These are phyloP conservation scores for Annona squamosa DNA, from an alignment of 164 flowering plant genomes.

Conservation along the genomic window DNA sequence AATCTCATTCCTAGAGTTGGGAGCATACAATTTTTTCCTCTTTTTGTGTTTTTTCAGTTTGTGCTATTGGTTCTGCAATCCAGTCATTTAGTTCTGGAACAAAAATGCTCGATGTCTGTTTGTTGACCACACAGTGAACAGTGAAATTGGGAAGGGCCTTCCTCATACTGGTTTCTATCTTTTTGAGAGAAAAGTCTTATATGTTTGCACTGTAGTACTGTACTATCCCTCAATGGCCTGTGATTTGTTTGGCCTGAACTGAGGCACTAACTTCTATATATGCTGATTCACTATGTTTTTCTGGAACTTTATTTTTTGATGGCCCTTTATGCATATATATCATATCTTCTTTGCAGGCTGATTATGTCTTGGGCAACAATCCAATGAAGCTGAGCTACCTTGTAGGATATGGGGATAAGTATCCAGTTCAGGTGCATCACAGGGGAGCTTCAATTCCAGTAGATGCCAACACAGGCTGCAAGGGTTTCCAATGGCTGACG, in stretches of 20 bases:
- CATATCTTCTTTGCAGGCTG: conserved; percentile 40
- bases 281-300: no score
- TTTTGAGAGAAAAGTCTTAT: no score
- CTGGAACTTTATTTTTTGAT: background rate
- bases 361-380: conserved; percentile 83
- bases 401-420: conserved; percentile 81
- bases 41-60: background rate
- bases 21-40: background rate
- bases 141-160: no score
- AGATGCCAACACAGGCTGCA: conserved; percentile 52
- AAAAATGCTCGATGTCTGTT: no score
- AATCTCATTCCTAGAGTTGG: background rate
- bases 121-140: no score
- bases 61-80: background rate
- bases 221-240: no score
- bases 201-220: no score
- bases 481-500: conserved; percentile 61
- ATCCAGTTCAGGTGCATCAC: conserved; percentile 75
- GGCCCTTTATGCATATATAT: background rate
- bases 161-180: no score
- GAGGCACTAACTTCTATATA: no score
- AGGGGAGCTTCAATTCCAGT: conserved; percentile 95
- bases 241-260: no score
- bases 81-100: background rate
- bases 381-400: conserved; percentile 78